Percentiles rank a stretch among this genome's conserved stretches.
phyloP scores from a whole-genome alignment of 1,284 basidiomycete genomes.

The Ceratobasidium sp. region DNA sequence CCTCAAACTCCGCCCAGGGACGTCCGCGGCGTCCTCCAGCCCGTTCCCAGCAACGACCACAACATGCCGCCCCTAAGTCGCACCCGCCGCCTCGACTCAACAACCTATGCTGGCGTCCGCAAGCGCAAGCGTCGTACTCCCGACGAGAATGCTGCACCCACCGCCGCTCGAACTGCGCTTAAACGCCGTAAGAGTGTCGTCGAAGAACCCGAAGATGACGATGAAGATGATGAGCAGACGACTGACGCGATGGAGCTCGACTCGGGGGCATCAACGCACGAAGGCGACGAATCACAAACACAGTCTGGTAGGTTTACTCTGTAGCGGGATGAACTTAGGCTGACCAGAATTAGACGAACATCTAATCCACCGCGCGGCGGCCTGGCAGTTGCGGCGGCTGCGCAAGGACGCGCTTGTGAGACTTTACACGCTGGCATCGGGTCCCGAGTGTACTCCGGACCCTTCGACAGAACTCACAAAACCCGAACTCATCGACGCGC shows the following conservation, averaged over 20 bases:
- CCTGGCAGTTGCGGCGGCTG: constrained; percentile 48
- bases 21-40: constrained; percentile 20
- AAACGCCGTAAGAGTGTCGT: constrained; percentile 36
- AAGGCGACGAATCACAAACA: constrained; percentile 27
- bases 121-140: constrained; percentile 34
- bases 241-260: constrained; percentile 41
- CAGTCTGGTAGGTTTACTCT: constrained; percentile 32
- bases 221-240: constrained; percentile 9
- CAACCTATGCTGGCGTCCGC: constrained; percentile 15
- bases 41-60: constrained; percentile 29
- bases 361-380: constrained; percentile 47
- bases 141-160: constrained; percentile 33
- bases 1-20: constrained; percentile 9
- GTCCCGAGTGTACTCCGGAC: constrained; percentile 35
- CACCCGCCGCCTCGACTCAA: constrained; percentile 31
- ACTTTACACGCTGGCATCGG: constrained; percentile 46
- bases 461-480: constrained; percentile 37
- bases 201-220: constrained; percentile 11
- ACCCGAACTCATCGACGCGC: constrained; percentile 44
- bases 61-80: constrained; percentile 38
- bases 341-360: constrained; percentile 47
- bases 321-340: neutral
- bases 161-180: constrained; percentile 12
- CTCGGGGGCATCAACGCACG: constrained; percentile 35
- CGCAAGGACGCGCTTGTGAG: constrained; percentile 50